Evolutionary conservation across 192 early-diverging fungal species (phyloP).

Genomic region (Coemansia sp.): DNA sequence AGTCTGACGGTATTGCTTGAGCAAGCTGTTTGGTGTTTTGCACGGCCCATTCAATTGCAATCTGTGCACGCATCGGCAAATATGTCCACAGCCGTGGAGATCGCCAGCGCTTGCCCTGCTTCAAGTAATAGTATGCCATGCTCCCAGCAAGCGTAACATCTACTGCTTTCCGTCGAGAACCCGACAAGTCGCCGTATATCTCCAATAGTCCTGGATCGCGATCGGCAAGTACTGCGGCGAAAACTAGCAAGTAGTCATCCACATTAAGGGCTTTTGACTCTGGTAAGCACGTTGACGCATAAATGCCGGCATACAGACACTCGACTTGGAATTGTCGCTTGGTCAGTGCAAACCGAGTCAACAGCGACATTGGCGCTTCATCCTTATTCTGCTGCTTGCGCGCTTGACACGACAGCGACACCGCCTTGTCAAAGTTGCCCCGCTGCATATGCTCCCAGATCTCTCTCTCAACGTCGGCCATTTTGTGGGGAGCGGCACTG

Average conservation of each 20-base stretch:
- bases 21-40: not conserved
- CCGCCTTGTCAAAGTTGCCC: conserved; percentile 9
- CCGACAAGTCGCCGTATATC: conserved; percentile 13
- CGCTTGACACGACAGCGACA: conserved; percentile 7
- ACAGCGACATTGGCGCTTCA: not conserved
- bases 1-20: not conserved
- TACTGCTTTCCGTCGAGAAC: not conserved
- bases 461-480: not conserved
- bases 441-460: conserved; percentile 20
- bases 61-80: not conserved
- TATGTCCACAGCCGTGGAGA: not conserved
- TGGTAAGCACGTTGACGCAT: not conserved
- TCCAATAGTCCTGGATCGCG: conserved; percentile 8
- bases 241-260: conserved; percentile 6
- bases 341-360: conserved; percentile 23
- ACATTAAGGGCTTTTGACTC: not conserved
- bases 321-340: conserved; percentile 23
- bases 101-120: not conserved
- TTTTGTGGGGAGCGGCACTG: not conserved
- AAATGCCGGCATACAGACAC: conserved; percentile 28
- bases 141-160: conserved; percentile 16
- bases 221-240: conserved; percentile 27
- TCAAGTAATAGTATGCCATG: conserved; percentile 10
- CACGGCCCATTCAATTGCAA: not conserved
- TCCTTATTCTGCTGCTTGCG: not conserved